Conservation (phyloP, 1,284 basidiomycete genomes). For the Tylopilus sp. region DNA sequence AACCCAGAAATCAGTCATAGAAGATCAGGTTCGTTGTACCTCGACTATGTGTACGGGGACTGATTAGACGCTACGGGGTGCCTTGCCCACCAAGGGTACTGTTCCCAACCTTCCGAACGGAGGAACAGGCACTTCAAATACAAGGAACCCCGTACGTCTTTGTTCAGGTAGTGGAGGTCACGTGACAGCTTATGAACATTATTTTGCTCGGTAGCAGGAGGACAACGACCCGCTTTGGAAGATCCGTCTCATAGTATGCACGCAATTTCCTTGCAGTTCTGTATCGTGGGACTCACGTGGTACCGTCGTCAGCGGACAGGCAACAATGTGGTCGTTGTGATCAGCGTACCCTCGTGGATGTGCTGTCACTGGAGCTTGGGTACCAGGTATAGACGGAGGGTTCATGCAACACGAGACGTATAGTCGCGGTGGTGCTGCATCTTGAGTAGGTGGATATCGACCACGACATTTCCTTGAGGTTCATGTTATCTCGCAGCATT, state of each 20-base stretch:
- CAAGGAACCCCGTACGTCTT: neutral
- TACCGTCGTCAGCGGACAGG: neutral
- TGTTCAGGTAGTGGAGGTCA: neutral
- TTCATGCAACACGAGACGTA: neutral
- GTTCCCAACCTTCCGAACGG: neutral
- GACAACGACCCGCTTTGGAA: neutral
- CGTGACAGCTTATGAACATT: neutral
- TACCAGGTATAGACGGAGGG: neutral
- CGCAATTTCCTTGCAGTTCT: neutral
- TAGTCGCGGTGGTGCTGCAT: neutral
- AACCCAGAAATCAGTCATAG: neutral
- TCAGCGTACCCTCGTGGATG: conserved; percentile 6
- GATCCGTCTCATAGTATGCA: neutral
- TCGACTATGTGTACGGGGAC: neutral
- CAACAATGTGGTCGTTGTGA: neutral
- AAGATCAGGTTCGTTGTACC: neutral
- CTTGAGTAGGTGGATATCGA: neutral
- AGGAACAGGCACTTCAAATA: neutral
- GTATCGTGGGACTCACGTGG: neutral
- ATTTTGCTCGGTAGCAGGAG: neutral
- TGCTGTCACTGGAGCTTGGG: neutral
- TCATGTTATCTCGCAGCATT: neutral
- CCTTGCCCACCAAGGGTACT: neutral
- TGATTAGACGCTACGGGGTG: neutral
- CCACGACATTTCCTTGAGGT: neutral